Evolutionary conservation across 306 rosid species (phyloP).

Genomic region (Elaeagnus macrophylla): DNA sequence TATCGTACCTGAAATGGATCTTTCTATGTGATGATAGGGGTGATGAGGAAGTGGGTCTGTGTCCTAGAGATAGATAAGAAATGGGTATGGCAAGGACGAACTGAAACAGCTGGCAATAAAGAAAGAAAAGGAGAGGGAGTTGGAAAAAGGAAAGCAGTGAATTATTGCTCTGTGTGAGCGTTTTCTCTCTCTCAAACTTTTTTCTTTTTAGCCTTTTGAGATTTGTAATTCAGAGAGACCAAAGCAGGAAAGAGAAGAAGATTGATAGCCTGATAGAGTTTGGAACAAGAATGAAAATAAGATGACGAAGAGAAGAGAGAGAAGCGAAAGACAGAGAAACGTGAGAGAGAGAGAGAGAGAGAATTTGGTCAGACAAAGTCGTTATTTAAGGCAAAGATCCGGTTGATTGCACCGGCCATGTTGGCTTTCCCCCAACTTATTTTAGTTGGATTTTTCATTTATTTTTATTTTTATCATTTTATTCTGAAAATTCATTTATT

Average conservation of each 20-base stretch:
- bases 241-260: slow-evolving; percentile 3
- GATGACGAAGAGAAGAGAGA: neutral
- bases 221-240: slow-evolving; percentile 33
- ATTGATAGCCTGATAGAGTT: slow-evolving; percentile 1
- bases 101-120: slow-evolving; percentile 78
- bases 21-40: slow-evolving; percentile 20
- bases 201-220: slow-evolving; percentile 52
- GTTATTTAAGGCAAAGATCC: slow-evolving; percentile 58
- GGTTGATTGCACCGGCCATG: slow-evolving; percentile 4
- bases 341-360: neutral
- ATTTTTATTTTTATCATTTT: too few relatives aligned
- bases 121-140: slow-evolving; percentile 19
- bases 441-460: too few relatives aligned
- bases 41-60: neutral
- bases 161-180: slow-evolving; percentile 53
- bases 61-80: slow-evolving; percentile 25
- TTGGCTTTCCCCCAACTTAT: neutral
- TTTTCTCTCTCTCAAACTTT: slow-evolving; percentile 64
- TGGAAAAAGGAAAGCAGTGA: slow-evolving; percentile 31
- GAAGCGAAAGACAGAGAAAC: neutral
- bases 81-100: slow-evolving; percentile 50
- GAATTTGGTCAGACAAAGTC: slow-evolving; percentile 23
- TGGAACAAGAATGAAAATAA: slow-evolving; percentile 14
- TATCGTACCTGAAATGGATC: slow-evolving; percentile 56
- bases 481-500: too few relatives aligned